Evolutionary conservation across 2,329 filamentous ascomycete genomes (phyloP).

Genomic region (Parascedosporium putredinis): DNA sequence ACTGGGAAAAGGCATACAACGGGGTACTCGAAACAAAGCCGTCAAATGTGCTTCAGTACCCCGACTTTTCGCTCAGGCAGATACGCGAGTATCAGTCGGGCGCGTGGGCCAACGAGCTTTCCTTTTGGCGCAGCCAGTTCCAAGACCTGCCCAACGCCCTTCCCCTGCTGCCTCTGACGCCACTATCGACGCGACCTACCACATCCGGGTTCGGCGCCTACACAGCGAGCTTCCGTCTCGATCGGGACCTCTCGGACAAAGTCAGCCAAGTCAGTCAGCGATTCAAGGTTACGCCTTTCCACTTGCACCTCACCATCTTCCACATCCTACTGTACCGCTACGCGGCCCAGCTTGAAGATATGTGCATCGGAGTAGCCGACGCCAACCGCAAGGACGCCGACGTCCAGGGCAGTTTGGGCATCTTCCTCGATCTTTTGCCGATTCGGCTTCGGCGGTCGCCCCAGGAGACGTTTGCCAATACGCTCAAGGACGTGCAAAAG

Average conservation of each 20-base stretch:
- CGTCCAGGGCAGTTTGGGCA: constrained; percentile 25
- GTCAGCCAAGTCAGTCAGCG: constrained; percentile 13
- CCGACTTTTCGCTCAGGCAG: constrained; percentile 25
- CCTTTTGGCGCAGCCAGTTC: constrained; percentile 13
- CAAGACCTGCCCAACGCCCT: constrained; percentile 10
- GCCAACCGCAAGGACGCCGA: constrained; percentile 14
- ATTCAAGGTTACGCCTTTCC: constrained; percentile 24
- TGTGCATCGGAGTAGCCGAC: constrained; percentile 36
- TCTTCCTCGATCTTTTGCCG: constrained; percentile 33
- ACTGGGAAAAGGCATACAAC: constrained; percentile 33
- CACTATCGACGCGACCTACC: not conserved
- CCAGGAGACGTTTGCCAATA: constrained; percentile 14
- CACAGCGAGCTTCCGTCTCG: not conserved
- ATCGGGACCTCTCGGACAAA: constrained; percentile 6
- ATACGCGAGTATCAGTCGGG: constrained; percentile 16
- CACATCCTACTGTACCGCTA: constrained; percentile 18
- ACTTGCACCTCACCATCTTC: constrained; percentile 34
- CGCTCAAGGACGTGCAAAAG: constrained; percentile 14
- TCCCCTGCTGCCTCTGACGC: constrained; percentile 13
- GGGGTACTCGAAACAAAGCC: constrained; percentile 12
- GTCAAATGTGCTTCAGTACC: constrained; percentile 20
- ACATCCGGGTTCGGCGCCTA: constrained; percentile 4
- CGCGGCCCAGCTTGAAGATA: constrained; percentile 20
- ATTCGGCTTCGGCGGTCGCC: constrained; percentile 21
- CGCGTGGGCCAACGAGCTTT: constrained; percentile 14